phyloP scores from a whole-genome alignment of 495 filamentous ascomycete genomes.

The Tuber magnatum region DNA sequence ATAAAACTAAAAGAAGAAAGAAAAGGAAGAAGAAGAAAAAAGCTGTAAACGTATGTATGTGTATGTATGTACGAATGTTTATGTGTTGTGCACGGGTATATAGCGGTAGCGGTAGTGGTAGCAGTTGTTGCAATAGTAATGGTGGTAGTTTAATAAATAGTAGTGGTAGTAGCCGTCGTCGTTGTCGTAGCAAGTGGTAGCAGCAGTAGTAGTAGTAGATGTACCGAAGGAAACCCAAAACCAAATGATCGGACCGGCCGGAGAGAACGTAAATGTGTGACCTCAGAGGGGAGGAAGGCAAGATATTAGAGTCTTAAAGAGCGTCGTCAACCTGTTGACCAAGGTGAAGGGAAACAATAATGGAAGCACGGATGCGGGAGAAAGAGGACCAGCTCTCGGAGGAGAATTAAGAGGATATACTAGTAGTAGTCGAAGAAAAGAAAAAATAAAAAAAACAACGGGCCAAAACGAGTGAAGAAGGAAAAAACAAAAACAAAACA shows the following conservation, averaged over 20 bases:
- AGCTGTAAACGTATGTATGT: conserved; percentile 25
- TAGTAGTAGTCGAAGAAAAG: neutral
- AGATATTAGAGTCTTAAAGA: conserved; percentile 34
- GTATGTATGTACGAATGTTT: conserved; percentile 22
- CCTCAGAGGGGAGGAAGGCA: conserved; percentile 11
- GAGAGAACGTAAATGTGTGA: conserved; percentile 30
- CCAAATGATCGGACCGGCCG: conserved; percentile 31
- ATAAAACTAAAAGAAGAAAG: conserved; percentile 10
- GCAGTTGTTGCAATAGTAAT: neutral
- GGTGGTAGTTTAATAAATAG: neutral
- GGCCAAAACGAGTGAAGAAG: conserved; percentile 17
- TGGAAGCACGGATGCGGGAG: conserved; percentile 10
- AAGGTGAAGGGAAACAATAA: conserved; percentile 10
- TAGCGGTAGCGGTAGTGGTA: neutral
- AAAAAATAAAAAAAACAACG: conserved; percentile 32
- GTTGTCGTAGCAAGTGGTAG: neutral
- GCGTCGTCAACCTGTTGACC: conserved; percentile 35
- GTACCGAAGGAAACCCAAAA: conserved; percentile 18
- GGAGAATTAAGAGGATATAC: neutral
- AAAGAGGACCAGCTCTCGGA: conserved; percentile 26
- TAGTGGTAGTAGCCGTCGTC: neutral
- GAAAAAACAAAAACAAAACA: conserved; percentile 13
- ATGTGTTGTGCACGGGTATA: neutral
- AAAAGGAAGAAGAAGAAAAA: conserved; percentile 22
- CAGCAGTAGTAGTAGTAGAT: neutral